Conservation (phyloP, 2,329 filamentous ascomycete species). For the Cadophora sp. region DNA sequence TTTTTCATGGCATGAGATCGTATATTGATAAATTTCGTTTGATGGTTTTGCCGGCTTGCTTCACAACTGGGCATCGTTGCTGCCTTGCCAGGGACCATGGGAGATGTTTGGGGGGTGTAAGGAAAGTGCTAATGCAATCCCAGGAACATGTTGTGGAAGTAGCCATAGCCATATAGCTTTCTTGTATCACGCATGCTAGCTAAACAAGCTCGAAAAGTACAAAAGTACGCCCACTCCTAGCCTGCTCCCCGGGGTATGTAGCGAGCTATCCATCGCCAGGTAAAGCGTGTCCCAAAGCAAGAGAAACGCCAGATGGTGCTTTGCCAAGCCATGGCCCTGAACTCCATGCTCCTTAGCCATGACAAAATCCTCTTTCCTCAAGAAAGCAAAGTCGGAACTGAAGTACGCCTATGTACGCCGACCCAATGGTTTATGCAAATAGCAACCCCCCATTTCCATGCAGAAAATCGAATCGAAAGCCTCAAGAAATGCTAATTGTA, state of each 20-base stretch:
- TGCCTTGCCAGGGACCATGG: neutral
- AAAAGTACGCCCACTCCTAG: neutral
- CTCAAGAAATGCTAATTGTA: neutral
- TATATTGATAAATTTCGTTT: slow-evolving; percentile 11
- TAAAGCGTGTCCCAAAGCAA: neutral
- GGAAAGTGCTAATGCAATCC: neutral
- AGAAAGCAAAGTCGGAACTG: neutral
- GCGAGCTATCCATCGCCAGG: neutral
- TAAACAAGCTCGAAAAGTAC: neutral
- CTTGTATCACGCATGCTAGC: neutral
- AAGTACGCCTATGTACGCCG: slow-evolving; percentile 2
- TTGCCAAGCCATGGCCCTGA: slow-evolving; percentile 10
- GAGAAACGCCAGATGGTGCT: slow-evolving; percentile 10
- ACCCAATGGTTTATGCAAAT: slow-evolving; percentile 23
- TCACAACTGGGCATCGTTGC: neutral
- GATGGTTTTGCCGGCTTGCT: neutral
- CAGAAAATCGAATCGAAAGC: slow-evolving; percentile 6
- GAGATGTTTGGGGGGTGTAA: neutral
- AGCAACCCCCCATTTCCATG: slow-evolving; percentile 8
- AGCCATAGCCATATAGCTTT: neutral
- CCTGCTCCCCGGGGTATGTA: slow-evolving; percentile 3
- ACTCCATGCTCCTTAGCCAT: neutral
- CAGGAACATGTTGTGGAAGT: neutral
- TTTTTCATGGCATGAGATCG: slow-evolving; percentile 10
- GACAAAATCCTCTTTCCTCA: neutral